phyloP scores from a whole-genome alignment of 2,329 filamentous ascomycete genomes.

The Purpureocillium takamizusanense region DNA sequence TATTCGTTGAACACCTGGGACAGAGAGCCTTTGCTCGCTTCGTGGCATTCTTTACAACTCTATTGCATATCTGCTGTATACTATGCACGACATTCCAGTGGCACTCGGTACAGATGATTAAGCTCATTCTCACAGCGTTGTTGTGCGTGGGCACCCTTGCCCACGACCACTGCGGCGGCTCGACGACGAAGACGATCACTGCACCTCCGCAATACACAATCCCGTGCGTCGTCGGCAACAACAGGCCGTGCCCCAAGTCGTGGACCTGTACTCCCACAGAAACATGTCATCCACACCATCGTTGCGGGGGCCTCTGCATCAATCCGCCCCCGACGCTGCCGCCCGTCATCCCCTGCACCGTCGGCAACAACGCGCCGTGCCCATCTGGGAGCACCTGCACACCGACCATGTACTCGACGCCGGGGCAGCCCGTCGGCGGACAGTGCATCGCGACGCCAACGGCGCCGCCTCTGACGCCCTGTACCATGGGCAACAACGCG shows the following conservation, averaged over 20 bases:
- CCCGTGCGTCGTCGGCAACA: background rate
- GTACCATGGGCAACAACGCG: background rate
- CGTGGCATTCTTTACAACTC: too few species aligned
- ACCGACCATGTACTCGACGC: background rate
- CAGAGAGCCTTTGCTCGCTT: too few species aligned
- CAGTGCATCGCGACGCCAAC: background rate
- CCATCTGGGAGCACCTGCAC: background rate
- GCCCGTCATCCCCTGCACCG: background rate
- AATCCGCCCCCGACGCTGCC: background rate
- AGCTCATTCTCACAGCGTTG: background rate
- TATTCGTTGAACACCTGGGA: too few species aligned
- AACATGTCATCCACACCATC: background rate
- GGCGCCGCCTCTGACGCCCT: background rate
- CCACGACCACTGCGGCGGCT: background rate
- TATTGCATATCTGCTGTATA: too few species aligned
- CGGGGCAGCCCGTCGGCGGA: background rate
- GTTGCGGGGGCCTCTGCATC: background rate
- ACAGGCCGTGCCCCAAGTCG: background rate
- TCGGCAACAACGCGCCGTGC: background rate
- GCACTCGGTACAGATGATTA: too few species aligned
- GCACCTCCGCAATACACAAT: background rate
- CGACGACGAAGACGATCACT: background rate
- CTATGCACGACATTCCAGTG: too few species aligned
- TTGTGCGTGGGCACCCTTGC: background rate
- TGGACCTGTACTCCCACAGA: background rate